A percentile compares a stretch with the other conserved stretches of the same genome.
These are phyloP conservation scores for Beauveria medogensis DNA, from an alignment of 2,329 filamentous ascomycete genomes.

Conservation along the genomic window DNA sequence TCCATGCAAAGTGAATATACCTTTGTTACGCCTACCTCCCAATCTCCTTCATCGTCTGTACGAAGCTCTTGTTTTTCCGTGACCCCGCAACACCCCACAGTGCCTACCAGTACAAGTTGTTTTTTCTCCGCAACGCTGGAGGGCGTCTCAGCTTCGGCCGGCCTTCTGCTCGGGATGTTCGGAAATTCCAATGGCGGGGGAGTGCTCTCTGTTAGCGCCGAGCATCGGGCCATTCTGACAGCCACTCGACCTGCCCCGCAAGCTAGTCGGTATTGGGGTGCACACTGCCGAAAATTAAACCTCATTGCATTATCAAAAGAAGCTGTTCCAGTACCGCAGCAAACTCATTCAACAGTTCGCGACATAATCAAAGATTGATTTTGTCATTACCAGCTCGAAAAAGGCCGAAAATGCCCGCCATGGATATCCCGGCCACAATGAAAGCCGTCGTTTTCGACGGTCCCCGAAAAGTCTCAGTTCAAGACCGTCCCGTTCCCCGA, in stretches of 20 bases:
- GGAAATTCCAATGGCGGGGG: not conserved
- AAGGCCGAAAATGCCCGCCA: constrained; percentile 1
- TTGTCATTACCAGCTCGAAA: not conserved
- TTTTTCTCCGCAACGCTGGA: not conserved
- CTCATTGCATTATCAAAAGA: not conserved
- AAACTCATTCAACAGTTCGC: not conserved
- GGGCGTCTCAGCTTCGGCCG: not conserved
- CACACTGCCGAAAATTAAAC: not conserved
- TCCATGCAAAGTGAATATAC: no score
- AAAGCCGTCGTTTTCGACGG: constrained; percentile 84
- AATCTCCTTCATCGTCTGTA: not conserved
- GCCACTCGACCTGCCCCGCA: not conserved
- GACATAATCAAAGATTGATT: not conserved
- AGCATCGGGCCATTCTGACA: not conserved
- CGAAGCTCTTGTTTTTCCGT: not conserved
- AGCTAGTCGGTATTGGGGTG: not conserved
- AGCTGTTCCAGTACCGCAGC: not conserved
- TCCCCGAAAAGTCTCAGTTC: constrained; percentile 63
- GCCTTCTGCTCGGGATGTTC: constrained; percentile 8
- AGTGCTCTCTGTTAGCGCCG: not conserved
- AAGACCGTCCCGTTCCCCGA: constrained; percentile 71
- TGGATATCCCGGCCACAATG: constrained; percentile 53
- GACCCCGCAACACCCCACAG: constrained; percentile 2
- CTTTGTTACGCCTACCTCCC: no score
- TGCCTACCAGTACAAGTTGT: not conserved